These are phyloP conservation scores for Fusarium oxysporum DNA, from an alignment of 2,329 filamentous ascomycete genomes.

Conservation along the genomic window DNA sequence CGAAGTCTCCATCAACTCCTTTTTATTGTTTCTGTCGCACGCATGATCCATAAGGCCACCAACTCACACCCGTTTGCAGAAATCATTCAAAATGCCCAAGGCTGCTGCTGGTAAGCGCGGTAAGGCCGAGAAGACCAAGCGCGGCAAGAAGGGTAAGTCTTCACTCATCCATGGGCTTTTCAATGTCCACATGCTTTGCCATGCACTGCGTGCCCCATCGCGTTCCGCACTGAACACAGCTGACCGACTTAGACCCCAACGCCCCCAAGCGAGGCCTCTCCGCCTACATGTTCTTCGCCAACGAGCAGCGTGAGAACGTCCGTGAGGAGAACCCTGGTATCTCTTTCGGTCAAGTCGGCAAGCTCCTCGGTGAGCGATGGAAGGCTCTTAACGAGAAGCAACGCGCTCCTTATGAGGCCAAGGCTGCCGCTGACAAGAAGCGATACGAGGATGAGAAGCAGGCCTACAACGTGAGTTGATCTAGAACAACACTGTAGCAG, in stretches of 20 bases:
- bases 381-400: slow-evolving; percentile 96
- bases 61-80: slow-evolving; percentile 46
- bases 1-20: background rate
- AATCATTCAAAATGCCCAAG: slow-evolving; percentile 67
- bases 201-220: background rate
- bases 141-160: slow-evolving; percentile 70
- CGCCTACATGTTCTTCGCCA: slow-evolving; percentile 99
- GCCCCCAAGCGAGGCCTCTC: slow-evolving; percentile 99
- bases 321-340: slow-evolving; percentile 98
- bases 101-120: slow-evolving; percentile 64
- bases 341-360: slow-evolving; percentile 98
- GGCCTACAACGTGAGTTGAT: slow-evolving; percentile 80
- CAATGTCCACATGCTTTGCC: background rate
- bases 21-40: background rate
- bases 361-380: slow-evolving; percentile 98
- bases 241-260: slow-evolving; percentile 79
- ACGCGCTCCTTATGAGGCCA: slow-evolving; percentile 92
- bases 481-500: slow-evolving; percentile 15
- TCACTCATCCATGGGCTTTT: background rate
- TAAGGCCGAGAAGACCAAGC: slow-evolving; percentile 65
- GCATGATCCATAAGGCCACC: background rate
- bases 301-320: slow-evolving; percentile 98
- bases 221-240: background rate
- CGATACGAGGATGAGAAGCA: slow-evolving; percentile 98
- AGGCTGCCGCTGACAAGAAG: slow-evolving; percentile 98